Evolutionary conservation across 139 green algal genomes (phyloP).

Genomic region (Chlamydomonas sp.): DNA sequence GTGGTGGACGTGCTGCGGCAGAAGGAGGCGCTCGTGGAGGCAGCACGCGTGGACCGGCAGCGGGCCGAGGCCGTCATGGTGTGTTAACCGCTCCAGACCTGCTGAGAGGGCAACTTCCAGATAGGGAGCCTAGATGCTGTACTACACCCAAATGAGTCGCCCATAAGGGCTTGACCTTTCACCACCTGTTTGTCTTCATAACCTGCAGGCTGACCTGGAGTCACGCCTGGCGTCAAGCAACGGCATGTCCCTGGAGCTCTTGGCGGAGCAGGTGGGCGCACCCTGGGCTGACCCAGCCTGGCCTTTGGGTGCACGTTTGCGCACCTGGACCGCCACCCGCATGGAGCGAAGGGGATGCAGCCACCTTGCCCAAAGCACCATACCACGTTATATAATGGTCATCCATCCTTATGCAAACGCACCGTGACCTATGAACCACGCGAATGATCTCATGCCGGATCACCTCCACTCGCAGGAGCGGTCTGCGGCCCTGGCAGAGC

Average conservation of each 20-base stretch:
- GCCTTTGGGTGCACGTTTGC: too few species aligned
- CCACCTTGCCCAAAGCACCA: too few species aligned
- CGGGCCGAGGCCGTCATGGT: conserved; percentile 2
- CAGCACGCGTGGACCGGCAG: background rate
- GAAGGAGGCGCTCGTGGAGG: conserved; percentile 29
- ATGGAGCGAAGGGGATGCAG: too few species aligned
- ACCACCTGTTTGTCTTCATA: background rate
- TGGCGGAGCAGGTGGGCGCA: background rate
- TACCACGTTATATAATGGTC: too few species aligned
- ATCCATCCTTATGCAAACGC: too few species aligned
- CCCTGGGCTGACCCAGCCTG: too few species aligned
- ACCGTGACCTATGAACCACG: too few species aligned
- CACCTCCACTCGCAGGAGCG: background rate
- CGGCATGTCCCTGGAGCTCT: background rate
- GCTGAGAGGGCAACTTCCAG: too few species aligned
- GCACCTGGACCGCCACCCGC: too few species aligned
- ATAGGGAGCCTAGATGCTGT: too few species aligned
- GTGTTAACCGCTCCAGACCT: background rate
- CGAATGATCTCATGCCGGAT: too few species aligned
- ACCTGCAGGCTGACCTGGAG: conserved; percentile 21
- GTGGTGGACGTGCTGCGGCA: conserved; percentile 28
- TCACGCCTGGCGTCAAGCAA: conserved; percentile 14
- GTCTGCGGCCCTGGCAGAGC: background rate
- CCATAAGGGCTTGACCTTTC: background rate
- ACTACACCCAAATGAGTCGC: too few species aligned